These are phyloP conservation scores for Mycena venus DNA, from an alignment of 768 basidiomycete species.

Conservation along the genomic window DNA sequence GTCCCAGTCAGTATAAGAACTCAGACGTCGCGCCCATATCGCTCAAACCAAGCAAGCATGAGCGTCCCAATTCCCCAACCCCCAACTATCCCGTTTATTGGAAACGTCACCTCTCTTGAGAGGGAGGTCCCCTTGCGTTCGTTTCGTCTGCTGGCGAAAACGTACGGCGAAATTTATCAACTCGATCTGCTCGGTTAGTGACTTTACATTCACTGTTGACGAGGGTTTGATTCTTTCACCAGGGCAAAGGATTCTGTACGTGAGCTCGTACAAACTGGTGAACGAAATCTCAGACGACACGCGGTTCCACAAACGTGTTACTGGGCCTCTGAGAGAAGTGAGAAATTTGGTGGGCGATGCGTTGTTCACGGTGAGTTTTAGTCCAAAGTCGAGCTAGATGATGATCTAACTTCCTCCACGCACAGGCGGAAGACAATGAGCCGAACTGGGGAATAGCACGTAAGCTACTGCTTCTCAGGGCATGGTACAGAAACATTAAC, in stretches of 20 bases:
- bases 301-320: constrained; percentile 54
- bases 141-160: constrained; percentile 49
- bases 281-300: constrained; percentile 59
- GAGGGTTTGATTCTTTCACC: not conserved
- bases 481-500: not conserved
- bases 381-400: not conserved
- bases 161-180: constrained; percentile 59
- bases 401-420: not conserved
- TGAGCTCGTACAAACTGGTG: constrained; percentile 50
- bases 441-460: constrained; percentile 63
- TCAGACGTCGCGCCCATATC: not conserved
- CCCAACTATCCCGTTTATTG: constrained; percentile 55
- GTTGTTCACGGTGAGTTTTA: constrained; percentile 53
- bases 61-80: constrained; percentile 57
- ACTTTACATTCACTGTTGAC: not conserved
- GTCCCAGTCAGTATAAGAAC: not conserved
- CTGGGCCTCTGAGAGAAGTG: constrained; percentile 46
- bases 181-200: constrained; percentile 50
- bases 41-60: constrained; percentile 41
- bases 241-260: constrained; percentile 44
- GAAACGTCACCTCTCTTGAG: constrained; percentile 52
- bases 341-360: constrained; percentile 56
- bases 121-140: constrained; percentile 50
- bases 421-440: constrained; percentile 54
- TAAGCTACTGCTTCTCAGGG: constrained; percentile 34